phyloP scores from a whole-genome alignment of 1,284 basidiomycete genomes.

The Ustilago shanxiensis region DNA sequence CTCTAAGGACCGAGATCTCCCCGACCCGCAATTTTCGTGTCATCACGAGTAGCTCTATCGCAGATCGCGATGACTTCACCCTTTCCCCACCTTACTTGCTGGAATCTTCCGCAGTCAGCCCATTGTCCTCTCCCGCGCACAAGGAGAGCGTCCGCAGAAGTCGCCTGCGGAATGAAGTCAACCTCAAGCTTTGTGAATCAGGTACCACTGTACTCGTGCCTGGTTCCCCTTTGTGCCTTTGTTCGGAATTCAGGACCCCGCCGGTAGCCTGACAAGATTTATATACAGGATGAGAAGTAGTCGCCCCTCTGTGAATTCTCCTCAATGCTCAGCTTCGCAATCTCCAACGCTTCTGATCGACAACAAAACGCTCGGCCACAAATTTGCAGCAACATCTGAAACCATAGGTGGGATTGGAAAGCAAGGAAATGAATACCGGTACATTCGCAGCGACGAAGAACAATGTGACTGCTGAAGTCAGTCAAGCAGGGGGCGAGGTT shows the following conservation, averaged over 20 bases:
- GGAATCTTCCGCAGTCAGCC: not conserved
- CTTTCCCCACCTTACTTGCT: no score
- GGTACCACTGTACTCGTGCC: not conserved
- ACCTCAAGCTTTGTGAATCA: not conserved
- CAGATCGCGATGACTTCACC: no score
- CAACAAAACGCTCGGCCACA: no score
- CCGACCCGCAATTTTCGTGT: not conserved
- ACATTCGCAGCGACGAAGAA: not conserved
- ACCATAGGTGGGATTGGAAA: not conserved
- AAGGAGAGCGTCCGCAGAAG: not conserved
- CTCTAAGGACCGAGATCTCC: not conserved
- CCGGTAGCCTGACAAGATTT: not conserved
- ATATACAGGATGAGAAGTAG: not conserved
- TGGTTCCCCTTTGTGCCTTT: not conserved
- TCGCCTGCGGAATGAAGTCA: not conserved
- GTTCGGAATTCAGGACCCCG: not conserved
- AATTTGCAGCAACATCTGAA: not conserved
- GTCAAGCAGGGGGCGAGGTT: no score
- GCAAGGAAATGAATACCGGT: not conserved
- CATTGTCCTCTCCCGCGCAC: not conserved
- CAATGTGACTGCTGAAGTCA: no score
- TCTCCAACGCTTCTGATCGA: not conserved
- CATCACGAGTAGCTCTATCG: not conserved
- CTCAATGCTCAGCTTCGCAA: not conserved
- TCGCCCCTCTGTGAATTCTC: not conserved